phyloP scores from a whole-genome alignment of 306 rosid genomes.

The Adenanthera pavonina region DNA sequence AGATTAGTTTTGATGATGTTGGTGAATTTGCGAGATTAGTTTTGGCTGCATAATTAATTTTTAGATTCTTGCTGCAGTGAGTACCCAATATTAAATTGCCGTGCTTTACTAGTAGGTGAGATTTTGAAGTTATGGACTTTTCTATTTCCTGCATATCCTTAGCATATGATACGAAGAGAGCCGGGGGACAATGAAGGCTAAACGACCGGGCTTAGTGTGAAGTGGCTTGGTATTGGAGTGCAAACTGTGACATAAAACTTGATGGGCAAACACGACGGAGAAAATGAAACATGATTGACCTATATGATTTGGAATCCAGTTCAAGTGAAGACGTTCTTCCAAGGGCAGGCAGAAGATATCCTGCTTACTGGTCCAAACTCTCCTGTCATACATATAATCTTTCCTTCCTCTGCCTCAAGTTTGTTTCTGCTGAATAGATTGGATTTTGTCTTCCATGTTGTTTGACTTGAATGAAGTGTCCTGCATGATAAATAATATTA shows the following conservation, averaged over 20 bases:
- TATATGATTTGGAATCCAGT: background rate
- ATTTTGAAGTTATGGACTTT: conserved; percentile 8
- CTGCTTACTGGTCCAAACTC: background rate
- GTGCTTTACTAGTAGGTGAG: background rate
- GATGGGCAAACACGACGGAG: background rate
- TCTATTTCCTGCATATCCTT: conserved; percentile 27
- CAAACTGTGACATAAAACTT: background rate
- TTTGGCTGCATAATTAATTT: background rate
- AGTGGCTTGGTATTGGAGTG: conserved; percentile 24
- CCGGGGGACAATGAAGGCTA: background rate
- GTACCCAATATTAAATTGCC: background rate
- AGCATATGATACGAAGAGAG: conserved; percentile 6
- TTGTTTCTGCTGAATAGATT: background rate
- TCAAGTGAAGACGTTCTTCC: background rate
- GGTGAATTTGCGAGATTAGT: background rate
- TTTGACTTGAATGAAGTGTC: background rate
- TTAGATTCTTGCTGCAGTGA: background rate
- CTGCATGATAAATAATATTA: background rate
- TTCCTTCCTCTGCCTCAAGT: background rate
- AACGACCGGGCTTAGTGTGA: conserved; percentile 24
- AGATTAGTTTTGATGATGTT: background rate
- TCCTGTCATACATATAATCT: background rate
- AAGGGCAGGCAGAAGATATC: background rate
- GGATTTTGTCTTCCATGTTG: background rate
- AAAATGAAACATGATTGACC: background rate